Evolutionary conservation across 768 basidiomycete species (phyloP).

Genomic region (Cyclocybe cylindracea): DNA sequence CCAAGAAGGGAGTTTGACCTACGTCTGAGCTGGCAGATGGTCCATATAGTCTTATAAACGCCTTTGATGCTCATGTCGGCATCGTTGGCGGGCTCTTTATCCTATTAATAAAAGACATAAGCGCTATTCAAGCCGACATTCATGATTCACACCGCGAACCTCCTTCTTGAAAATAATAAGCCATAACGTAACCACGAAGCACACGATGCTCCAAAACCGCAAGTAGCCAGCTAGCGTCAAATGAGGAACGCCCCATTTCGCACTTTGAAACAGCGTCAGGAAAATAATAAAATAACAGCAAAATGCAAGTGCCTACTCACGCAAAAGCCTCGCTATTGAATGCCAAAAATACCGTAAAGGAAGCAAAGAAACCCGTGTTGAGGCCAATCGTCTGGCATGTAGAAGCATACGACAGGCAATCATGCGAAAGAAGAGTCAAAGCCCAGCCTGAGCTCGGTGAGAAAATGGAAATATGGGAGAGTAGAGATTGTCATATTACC

Average conservation of each 20-base stretch:
- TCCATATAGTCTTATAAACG: slow-evolving; percentile 95
- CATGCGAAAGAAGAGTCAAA: slow-evolving; percentile 83
- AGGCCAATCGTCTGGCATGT: slow-evolving; percentile 98
- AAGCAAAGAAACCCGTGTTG: slow-evolving; percentile 93
- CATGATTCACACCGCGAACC: slow-evolving; percentile 40
- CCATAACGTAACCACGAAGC: slow-evolving; percentile 86
- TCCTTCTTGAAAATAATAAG: slow-evolving; percentile 87
- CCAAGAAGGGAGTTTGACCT: slow-evolving; percentile 23
- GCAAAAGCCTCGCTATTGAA: slow-evolving; percentile 93
- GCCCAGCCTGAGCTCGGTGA: slow-evolving; percentile 61
- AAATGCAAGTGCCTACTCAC: slow-evolving; percentile 40
- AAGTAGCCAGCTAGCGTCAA: slow-evolving; percentile 79
- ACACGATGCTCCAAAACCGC: slow-evolving; percentile 82
- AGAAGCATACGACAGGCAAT: slow-evolving; percentile 94
- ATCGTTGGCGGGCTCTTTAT: slow-evolving; percentile 69
- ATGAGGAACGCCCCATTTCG: slow-evolving; percentile 76
- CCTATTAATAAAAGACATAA: slow-evolving; percentile 41
- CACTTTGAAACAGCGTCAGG: slow-evolving; percentile 32
- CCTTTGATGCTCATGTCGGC: slow-evolving; percentile 88
- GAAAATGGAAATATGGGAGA: neutral
- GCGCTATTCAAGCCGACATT: neutral
- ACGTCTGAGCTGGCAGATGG: slow-evolving; percentile 91
- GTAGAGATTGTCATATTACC: slow-evolving; percentile 49
- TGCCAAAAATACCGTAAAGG: slow-evolving; percentile 96
- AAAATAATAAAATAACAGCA: neutral